Evolutionary conservation across 805 yeast genomes (phyloP), one percentile per base, ranked within the genome.

Genomic region (Pichia paraexigua): DNA sequence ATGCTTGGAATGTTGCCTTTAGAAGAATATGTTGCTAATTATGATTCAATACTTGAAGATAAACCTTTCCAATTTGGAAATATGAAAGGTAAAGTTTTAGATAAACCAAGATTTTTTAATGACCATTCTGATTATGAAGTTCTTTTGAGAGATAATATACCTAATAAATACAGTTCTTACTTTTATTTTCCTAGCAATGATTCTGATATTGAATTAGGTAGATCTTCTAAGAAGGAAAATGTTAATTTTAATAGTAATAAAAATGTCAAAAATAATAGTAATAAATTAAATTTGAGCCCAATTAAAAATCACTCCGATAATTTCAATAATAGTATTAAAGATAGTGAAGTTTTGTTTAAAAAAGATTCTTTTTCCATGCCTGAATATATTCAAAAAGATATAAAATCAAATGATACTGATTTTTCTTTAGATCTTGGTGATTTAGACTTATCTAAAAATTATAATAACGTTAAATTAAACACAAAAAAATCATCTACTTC

Each of bases 1-100:
- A 64, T 64, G 69, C 58, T 58, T 18, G 70, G 63, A 49, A 54
- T 63, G 13, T 50, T 66, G 24, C 66, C 66, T 2, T 43, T 63
- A 17, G 53, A 54, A 32, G 61, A 64, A 41, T 67, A 66, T 47
- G 60, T 58, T 24, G 59, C 57, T 30, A 66, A 67, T 55, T 62
- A 60, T 40, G 54, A 58, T 41, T 63, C 67, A 7, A 56, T 66
- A 28, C 49, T 58, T 21, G 53, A 55, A 18, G 58, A 59, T 10
- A 49, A 56, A 41, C 71, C 71, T 7, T 42, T 67, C 2, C 61
- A 59, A 11, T 57, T 55, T 48, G 68, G 71, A 5, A 64, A 62
- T 41, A 56, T 64, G 54, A 58, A 56, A 24, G 70, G 70, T 3
- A 55, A 59, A 46, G 49, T 58, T 7, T 55, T 67, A 20, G 42